Conservation (phyloP, 202 grass and related monocot genomes). For the Schoenoplectus tabernaemontani region DNA sequence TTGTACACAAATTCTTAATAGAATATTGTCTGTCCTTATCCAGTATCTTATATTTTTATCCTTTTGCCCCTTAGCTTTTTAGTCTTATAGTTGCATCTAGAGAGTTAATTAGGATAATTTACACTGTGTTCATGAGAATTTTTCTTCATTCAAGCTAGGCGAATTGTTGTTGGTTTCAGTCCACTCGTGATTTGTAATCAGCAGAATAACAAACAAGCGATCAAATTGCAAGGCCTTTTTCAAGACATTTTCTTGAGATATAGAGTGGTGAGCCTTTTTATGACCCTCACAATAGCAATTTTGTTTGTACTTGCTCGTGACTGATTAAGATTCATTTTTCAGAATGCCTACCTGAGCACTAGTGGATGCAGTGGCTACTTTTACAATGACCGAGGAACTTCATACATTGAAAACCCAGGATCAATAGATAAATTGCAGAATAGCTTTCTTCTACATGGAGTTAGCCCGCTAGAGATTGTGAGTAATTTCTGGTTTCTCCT, state of each 20-base stretch:
- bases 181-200: slow-evolving; percentile 48
- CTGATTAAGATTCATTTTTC: slow-evolving; percentile 2
- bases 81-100: not conserved
- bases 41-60: not conserved
- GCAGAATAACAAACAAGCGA: slow-evolving; percentile 18
- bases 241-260: slow-evolving; percentile 49
- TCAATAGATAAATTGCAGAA: slow-evolving; percentile 28
- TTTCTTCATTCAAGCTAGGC: slow-evolving; percentile 54
- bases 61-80: not conserved
- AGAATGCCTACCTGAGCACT: slow-evolving; percentile 63
- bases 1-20: not conserved
- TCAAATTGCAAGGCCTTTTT: slow-evolving; percentile 30
- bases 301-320: not conserved
- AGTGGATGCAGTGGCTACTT: slow-evolving; percentile 37
- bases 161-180: slow-evolving; percentile 65
- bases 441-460: slow-evolving; percentile 61
- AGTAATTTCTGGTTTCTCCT: slow-evolving; percentile 24
- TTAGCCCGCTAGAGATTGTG: slow-evolving; percentile 54
- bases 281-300: not conserved
- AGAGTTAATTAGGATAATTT: not conserved
- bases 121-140: not conserved
- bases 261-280: slow-evolving; percentile 46
- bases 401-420: slow-evolving; percentile 41
- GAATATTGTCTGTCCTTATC: not conserved
- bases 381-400: slow-evolving; percentile 31